Evolutionary conservation across 2,329 filamentous ascomycete genomes (phyloP), one percentile per base, ranked within the genome.

Genomic region (Fusarium nodosum): DNA sequence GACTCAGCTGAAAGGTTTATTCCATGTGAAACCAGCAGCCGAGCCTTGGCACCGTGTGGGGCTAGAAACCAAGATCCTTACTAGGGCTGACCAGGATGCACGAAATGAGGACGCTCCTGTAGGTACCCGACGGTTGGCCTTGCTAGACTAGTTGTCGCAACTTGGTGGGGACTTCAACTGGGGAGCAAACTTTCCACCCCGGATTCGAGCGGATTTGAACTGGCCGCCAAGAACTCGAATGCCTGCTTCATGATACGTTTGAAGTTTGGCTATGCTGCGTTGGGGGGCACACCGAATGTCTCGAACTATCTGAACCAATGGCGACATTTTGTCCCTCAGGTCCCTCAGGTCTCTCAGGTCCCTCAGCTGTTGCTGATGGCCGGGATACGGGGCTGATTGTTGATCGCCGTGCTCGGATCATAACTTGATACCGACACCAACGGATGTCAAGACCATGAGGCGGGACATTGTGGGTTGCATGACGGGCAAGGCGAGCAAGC

Each of bases 41-140:
- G 58, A 61, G 59, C 34, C 60, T 67, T 70, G 62, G 57, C 53
- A 51, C 69, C 45, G 67, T 64, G 64, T 74, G 69, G 63, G 71
- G 67, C 55, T 22, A 24, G 51, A 58, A 50, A 58, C 53, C 44
- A 58, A 60, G 60, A 63, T 45, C 61, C 53, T 61, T 65, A 60
- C 71, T 71, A 69, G 64, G 69, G 64, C 69, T 69, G 72, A 71
- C 61, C 55, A 68, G 66, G 47, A 63, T 73, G 71, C 62, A 66
- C 44, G 61, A 66, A 66, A 66, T 60, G 55, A 66, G 56, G 59
- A 56, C 31, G 36, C 60, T 65, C 54, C 62, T 67, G 60, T 71
- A 74, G 68, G 66, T 67, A 69, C 66, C 66, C 63, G 58, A 58
- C 60, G 55, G 52, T 46, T 61, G 51, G 55, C 51, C 64, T 65